phyloP scores from a whole-genome alignment of 768 basidiomycete genomes.

The Kwoniella dejecticola region DNA sequence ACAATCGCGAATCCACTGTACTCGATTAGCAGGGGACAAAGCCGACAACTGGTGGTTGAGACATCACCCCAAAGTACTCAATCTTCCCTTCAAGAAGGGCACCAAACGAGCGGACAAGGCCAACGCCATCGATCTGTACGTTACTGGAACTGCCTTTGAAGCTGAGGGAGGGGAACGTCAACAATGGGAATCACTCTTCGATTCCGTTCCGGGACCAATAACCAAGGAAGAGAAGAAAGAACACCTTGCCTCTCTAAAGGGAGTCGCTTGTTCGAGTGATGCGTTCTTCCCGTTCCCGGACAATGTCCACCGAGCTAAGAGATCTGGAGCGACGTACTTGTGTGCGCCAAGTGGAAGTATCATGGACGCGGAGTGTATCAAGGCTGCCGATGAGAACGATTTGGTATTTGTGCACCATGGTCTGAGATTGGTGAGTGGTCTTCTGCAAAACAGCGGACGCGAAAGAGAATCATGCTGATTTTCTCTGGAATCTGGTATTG shows the following conservation, averaged over 20 bases:
- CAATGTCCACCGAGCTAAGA: slow-evolving; percentile 88
- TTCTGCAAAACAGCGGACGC: no score
- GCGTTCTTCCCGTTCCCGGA: slow-evolving; percentile 99
- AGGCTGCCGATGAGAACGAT: slow-evolving; percentile 88
- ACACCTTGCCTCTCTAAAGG: slow-evolving; percentile 74
- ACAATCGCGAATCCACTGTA: slow-evolving; percentile 99
- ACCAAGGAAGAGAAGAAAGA: slow-evolving; percentile 69
- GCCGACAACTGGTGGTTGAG: slow-evolving; percentile 99
- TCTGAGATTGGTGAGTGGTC: slow-evolving; percentile 76
- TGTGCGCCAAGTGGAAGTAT: slow-evolving; percentile 86
- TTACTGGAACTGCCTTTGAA: slow-evolving; percentile 71
- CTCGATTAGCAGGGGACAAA: slow-evolving; percentile 92
- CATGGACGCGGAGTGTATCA: slow-evolving; percentile 96
- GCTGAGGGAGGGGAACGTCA: slow-evolving; percentile 84
- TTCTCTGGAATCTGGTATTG: not conserved
- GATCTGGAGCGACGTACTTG: slow-evolving; percentile 89
- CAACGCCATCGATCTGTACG: slow-evolving; percentile 96
- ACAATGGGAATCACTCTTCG: slow-evolving; percentile 90
- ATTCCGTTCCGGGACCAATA: slow-evolving; percentile 66
- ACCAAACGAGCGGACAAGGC: slow-evolving; percentile 97
- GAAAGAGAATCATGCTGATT: not conserved
- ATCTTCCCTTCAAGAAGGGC: slow-evolving; percentile 93
- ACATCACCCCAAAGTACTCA: slow-evolving; percentile 89
- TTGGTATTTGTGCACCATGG: slow-evolving; percentile 90
- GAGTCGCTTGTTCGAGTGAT: slow-evolving; percentile 90